A percentile compares a stretch with the other conserved stretches of the same genome.
These are phyloP conservation scores for Pseudopyrenochaeta lycopersici DNA, from an alignment of 2,329 filamentous ascomycete species.

Conservation along the genomic window DNA sequence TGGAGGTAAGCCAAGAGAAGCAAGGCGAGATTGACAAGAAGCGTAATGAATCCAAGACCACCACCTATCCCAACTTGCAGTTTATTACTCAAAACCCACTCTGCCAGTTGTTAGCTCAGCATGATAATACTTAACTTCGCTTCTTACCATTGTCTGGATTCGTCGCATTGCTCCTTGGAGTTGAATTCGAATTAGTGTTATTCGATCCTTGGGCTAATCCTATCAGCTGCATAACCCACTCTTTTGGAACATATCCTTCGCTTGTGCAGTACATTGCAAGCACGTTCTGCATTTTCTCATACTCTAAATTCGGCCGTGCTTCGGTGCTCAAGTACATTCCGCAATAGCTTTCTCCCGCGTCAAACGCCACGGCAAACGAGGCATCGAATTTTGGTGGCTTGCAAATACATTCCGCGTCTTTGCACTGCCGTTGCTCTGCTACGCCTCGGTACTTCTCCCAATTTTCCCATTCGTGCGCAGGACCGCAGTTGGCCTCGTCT, in stretches of 20 bases:
- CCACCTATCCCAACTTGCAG: neutral
- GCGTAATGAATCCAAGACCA: neutral
- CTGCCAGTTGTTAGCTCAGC: neutral
- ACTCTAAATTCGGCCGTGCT: neutral
- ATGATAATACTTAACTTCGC: neutral
- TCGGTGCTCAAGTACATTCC: neutral
- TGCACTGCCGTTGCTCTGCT: neutral
- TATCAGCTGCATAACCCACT: neutral
- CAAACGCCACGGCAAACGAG: neutral
- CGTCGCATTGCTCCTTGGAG: neutral
- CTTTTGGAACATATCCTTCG: neutral
- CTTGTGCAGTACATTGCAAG: neutral
- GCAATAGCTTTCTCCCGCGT: neutral
- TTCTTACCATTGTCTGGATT: neutral
- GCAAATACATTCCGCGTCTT: neutral
- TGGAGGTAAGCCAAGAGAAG: neutral
- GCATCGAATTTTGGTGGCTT: neutral
- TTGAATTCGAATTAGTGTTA: neutral
- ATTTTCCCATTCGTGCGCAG: neutral
- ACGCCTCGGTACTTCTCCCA: neutral
- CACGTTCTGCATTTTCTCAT: slow-evolving; percentile 1
- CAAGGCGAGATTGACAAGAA: neutral
- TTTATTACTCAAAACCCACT: neutral
- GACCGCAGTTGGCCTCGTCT: neutral
- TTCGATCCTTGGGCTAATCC: neutral